Base-by-base conservation (phyloP, 305 asterid species). In the Andrographis paniculata region DNA sequence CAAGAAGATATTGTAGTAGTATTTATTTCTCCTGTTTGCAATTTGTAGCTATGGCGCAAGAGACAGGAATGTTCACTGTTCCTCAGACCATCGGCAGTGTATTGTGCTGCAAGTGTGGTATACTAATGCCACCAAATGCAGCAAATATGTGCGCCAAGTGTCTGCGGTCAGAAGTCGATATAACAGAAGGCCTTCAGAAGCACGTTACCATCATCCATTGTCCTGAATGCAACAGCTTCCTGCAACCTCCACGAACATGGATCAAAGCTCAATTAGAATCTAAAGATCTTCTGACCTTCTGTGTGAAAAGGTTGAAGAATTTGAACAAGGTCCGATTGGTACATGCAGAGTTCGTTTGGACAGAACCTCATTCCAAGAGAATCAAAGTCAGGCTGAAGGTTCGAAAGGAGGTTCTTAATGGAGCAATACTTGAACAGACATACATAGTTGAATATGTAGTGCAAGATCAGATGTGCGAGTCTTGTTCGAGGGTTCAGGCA, bases 361-460 rank as follows among this genome's bases (percentile, higher is more conserved):
- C 82, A 7, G 82, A 75, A 48, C 82, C 79, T 40, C 82, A 75
- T 51, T 75, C 82, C 51, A 82, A 82, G 65, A 76, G 89, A 58
- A 69, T 79, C 52, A 79, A 76, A 62, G 79, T 79, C 50, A 76
- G 59, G 46, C 50, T 82, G 62, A 74, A 36, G 42, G 81, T 79
- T 42, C 89, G 74, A 18, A 74, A 79, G 52, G 82, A 76, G 70
- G 82, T 79, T 47, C 78, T 67, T 17, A 65, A 74, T 39, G 75
- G 87, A 15, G 86, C 80, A 9, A 58, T 72, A 12, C 83, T 79
- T 13, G 87, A 82, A 53, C 86, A 82, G 44, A 61, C 83, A 16
- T 82, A 53, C 44, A 53, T 62, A 0, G 79, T 72, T 17, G 86
- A 82, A 68, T 76, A 71, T 50, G 75, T 68, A 2, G 89, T 79